Evolutionary conservation across 2,329 filamentous ascomycete genomes (phyloP).

Genomic region (Fusarium sp.): DNA sequence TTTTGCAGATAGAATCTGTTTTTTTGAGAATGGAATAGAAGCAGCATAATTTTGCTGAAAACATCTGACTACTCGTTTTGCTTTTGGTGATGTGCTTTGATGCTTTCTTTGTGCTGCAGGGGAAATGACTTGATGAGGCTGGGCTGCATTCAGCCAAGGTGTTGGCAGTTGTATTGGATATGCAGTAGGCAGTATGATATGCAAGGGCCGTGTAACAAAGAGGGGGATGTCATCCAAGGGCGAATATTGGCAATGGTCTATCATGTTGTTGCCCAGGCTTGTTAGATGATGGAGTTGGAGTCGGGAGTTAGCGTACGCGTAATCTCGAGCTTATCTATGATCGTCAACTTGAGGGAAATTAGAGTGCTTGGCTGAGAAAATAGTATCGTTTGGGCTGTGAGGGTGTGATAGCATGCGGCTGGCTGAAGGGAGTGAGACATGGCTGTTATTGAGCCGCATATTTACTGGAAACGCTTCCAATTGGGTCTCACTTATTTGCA

Average conservation of each 20-base stretch:
- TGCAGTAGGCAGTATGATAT: conserved; percentile 2
- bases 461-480: neutral
- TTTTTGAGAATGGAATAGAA: conserved; percentile 18
- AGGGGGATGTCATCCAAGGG: neutral
- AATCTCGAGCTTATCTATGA: conserved; percentile 14
- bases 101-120: neutral
- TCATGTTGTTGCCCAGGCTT: neutral
- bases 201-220: conserved; percentile 18
- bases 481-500: neutral
- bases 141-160: neutral
- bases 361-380: conserved; percentile 3
- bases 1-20: conserved; percentile 34
- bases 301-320: neutral
- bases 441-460: conserved; percentile 12
- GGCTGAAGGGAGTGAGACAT: conserved; percentile 10
- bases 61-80: neutral
- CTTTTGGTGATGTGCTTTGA: neutral
- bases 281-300: neutral
- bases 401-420: neutral
- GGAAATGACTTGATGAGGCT: conserved; percentile 1
- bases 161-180: neutral
- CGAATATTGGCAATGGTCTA: neutral
- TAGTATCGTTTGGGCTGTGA: neutral
- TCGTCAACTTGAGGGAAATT: conserved; percentile 22
- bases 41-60: conserved; percentile 15